Conservation (phyloP, 352 stramenopile genomes). For the Globisporangium megalacanthum region DNA sequence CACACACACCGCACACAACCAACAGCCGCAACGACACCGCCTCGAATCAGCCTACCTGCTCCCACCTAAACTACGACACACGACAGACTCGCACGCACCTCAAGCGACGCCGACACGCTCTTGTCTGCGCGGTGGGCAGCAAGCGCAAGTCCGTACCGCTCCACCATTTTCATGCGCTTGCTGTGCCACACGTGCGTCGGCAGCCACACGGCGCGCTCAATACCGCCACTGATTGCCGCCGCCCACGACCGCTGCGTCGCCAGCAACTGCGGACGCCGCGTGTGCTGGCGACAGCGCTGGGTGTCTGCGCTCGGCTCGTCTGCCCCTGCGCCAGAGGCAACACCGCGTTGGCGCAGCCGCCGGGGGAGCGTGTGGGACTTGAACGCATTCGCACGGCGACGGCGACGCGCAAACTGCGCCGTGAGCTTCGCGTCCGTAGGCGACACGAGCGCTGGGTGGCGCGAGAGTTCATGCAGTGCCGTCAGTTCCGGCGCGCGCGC, state of each 20-base stretch:
- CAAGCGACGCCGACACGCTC: conserved; percentile 55
- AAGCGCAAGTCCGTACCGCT: conserved; percentile 43
- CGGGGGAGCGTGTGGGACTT: conserved; percentile 67
- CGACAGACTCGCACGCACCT: conserved; percentile 6
- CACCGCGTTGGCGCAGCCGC: conserved; percentile 27
- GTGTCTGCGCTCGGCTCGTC: conserved; percentile 1
- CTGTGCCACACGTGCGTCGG: conserved; percentile 69
- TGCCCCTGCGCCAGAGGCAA: not conserved
- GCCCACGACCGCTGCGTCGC: conserved; percentile 31
- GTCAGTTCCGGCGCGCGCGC: conserved; percentile 69
- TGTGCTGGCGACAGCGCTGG: conserved; percentile 53
- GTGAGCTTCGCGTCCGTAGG: conserved; percentile 37
- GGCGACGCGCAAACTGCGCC: conserved; percentile 55
- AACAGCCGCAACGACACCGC: too few relatives aligned
- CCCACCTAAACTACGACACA: not conserved
- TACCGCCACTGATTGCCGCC: conserved; percentile 31
- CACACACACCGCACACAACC: not conserved
- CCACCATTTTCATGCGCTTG: conserved; percentile 69
- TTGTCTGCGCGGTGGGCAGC: conserved; percentile 48
- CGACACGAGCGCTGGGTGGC: conserved; percentile 17
- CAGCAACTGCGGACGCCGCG: conserved; percentile 48
- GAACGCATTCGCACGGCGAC: conserved; percentile 73
- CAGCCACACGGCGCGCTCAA: conserved; percentile 33
- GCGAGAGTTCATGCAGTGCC: conserved; percentile 58
- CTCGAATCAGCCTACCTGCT: too few relatives aligned